A percentile compares a stretch with the other conserved stretches of the same genome.
Evolutionary conservation across 2,329 filamentous ascomycete species (phyloP).

Genomic region (Cladophialophora chaetospira): DNA sequence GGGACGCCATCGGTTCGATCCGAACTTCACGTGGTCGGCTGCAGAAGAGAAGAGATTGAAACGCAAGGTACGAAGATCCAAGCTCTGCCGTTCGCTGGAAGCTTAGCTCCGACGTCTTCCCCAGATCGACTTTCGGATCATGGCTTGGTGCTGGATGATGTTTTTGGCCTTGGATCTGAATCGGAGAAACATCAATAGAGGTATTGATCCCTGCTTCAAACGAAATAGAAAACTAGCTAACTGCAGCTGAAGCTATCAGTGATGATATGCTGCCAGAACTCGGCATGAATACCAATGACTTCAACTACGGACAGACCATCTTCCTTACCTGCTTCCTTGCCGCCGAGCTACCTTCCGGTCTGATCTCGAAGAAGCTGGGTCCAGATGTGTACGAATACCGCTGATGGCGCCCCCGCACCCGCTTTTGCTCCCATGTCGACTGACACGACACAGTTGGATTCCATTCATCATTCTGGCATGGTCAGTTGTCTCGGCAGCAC

Average conservation of each 20-base stretch:
- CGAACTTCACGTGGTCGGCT: slow-evolving; percentile 27
- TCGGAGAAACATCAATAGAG: slow-evolving; percentile 51
- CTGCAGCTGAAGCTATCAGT: not conserved
- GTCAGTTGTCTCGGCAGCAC: slow-evolving; percentile 50
- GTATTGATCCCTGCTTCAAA: slow-evolving; percentile 50
- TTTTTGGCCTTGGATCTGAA: slow-evolving; percentile 60
- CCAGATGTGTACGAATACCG: not conserved
- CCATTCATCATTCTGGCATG: slow-evolving; percentile 55
- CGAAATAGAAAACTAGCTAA: slow-evolving; percentile 42
- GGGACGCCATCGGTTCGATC: slow-evolving; percentile 47
- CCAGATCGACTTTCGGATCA: slow-evolving; percentile 36
- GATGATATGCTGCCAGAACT: slow-evolving; percentile 22
- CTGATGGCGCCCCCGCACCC: not conserved
- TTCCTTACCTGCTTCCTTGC: slow-evolving; percentile 56
- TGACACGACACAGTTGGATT: slow-evolving; percentile 50
- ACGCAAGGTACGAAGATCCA: slow-evolving; percentile 14
- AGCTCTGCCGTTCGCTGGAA: not conserved
- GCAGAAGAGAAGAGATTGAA: slow-evolving; percentile 31
- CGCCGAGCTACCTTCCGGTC: slow-evolving; percentile 59
- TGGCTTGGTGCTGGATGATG: slow-evolving; percentile 48
- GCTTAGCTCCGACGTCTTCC: not conserved
- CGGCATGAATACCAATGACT: slow-evolving; percentile 46
- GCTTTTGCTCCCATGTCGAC: not conserved
- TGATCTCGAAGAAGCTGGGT: slow-evolving; percentile 35
- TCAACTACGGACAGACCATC: slow-evolving; percentile 58